Percentiles rank a stretch among this genome's conserved stretches.
phyloP scores from a whole-genome alignment of 1,284 basidiomycete genomes.

The Blastosporella zonata region DNA sequence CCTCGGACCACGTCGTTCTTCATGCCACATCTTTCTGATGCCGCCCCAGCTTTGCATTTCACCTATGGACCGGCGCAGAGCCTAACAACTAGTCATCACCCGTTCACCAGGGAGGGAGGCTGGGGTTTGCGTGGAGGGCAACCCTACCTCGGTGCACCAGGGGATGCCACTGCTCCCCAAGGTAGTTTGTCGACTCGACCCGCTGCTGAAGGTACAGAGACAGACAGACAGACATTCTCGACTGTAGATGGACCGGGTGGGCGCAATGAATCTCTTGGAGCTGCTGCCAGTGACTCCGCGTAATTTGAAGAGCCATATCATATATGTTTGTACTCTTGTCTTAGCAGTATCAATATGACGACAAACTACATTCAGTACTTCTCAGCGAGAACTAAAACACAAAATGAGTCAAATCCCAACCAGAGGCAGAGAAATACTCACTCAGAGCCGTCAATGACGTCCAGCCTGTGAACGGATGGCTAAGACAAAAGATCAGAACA shows the following conservation, averaged over 20 bases:
- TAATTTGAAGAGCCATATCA: no score
- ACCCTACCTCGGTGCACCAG: slow-evolving; percentile 33
- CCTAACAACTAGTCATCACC: slow-evolving; percentile 30
- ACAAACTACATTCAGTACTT: slow-evolving; percentile 40
- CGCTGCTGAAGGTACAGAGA: not conserved
- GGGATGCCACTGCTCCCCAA: slow-evolving; percentile 31
- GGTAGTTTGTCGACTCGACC: not conserved
- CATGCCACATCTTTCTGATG: no score
- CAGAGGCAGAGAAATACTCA: slow-evolving; percentile 20
- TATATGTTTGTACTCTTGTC: no score
- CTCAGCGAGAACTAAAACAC: slow-evolving; percentile 49
- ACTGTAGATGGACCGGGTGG: not conserved
- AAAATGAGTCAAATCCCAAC: not conserved
- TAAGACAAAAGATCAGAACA: slow-evolving; percentile 28
- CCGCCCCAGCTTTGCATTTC: slow-evolving; percentile 28
- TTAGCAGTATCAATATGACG: no score
- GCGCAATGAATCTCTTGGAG: not conserved
- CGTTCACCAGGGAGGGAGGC: slow-evolving; percentile 43
- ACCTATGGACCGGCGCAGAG: slow-evolving; percentile 29
- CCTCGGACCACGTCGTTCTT: slow-evolving; percentile 43
- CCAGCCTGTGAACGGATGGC: slow-evolving; percentile 94
- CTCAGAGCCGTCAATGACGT: slow-evolving; percentile 75
- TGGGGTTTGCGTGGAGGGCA: slow-evolving; percentile 36
- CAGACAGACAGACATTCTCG: not conserved
- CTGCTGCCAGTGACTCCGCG: not conserved